phyloP scores from a whole-genome alignment of 257 asterid species.

The Leonotis leonurus region DNA sequence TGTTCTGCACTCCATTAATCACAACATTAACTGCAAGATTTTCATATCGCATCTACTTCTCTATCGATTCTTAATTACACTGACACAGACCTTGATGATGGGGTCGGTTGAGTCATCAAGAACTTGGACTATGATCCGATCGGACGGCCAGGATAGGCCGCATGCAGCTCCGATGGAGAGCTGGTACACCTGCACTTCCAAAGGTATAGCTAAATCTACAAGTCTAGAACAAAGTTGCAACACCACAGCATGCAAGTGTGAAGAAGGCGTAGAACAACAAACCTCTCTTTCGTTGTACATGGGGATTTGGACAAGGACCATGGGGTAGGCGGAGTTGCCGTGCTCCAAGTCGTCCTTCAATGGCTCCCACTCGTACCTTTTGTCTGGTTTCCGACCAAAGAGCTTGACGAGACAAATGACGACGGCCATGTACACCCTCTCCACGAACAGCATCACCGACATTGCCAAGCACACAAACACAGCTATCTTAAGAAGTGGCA shows the following conservation, averaged over 20 bases:
- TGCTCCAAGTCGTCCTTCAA: constrained; percentile 75
- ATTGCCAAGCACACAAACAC: constrained; percentile 54
- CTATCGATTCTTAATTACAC: too few relatives aligned
- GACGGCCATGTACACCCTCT: constrained; percentile 82
- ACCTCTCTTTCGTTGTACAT: constrained; percentile 98
- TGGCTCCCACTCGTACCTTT: constrained; percentile 79
- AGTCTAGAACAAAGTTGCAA: neutral
- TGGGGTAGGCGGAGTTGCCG: constrained; percentile 69
- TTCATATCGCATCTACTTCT: neutral
- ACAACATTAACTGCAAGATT: too few relatives aligned
- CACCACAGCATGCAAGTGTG: neutral
- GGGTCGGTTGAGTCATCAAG: constrained; percentile 95
- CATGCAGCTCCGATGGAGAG: constrained; percentile 97
- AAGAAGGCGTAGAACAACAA: neutral
- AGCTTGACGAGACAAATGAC: constrained; percentile 54
- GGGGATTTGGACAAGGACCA: constrained; percentile 91
- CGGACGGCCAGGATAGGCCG: constrained; percentile 93
- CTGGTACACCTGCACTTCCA: constrained; percentile 54
- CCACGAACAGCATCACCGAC: constrained; percentile 84
- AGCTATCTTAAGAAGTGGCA: constrained; percentile 50
- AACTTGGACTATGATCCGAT: constrained; percentile 75
- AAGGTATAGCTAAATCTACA: neutral
- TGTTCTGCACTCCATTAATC: constrained; percentile 34
- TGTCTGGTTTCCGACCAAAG: constrained; percentile 65
- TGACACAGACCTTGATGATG: constrained; percentile 56